Conservation (phyloP, 2,329 filamentous ascomycete species). For the Aspergillus fumigatus region DNA sequence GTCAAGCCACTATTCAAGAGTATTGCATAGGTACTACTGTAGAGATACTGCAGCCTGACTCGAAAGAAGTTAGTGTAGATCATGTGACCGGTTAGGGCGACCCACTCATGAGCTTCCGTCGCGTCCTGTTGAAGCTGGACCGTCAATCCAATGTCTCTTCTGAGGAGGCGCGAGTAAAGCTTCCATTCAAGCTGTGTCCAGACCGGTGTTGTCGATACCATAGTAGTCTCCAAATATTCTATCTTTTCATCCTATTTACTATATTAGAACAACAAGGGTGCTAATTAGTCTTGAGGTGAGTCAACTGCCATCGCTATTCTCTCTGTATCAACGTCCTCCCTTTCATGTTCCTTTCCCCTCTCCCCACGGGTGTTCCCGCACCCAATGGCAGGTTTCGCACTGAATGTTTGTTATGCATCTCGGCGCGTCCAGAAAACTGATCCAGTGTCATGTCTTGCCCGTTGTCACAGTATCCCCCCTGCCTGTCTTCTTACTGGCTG, state of each 20-base stretch:
- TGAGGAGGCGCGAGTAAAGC: background rate
- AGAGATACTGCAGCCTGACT: background rate
- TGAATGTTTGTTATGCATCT: constrained; percentile 2
- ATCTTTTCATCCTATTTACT: background rate
- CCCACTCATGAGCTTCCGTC: background rate
- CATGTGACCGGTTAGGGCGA: background rate
- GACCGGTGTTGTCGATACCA: background rate
- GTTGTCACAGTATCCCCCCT: background rate
- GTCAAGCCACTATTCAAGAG: background rate
- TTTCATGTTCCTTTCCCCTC: background rate
- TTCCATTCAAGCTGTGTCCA: background rate
- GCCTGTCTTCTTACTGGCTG: constrained; percentile 6
- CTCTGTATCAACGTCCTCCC: background rate
- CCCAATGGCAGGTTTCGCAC: background rate
- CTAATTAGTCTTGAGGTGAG: background rate
- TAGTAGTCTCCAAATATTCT: background rate
- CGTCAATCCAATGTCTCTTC: background rate
- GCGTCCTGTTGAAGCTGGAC: background rate
- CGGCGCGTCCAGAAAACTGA: constrained; percentile 7
- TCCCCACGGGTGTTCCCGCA: background rate
- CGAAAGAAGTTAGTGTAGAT: background rate
- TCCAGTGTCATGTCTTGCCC: constrained; percentile 2
- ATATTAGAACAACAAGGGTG: background rate
- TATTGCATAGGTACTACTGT: background rate
- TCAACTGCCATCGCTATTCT: background rate